Evolutionary conservation across 192 early-diverging fungal genomes (phyloP).

Genomic region (Spizellomyces sp.): DNA sequence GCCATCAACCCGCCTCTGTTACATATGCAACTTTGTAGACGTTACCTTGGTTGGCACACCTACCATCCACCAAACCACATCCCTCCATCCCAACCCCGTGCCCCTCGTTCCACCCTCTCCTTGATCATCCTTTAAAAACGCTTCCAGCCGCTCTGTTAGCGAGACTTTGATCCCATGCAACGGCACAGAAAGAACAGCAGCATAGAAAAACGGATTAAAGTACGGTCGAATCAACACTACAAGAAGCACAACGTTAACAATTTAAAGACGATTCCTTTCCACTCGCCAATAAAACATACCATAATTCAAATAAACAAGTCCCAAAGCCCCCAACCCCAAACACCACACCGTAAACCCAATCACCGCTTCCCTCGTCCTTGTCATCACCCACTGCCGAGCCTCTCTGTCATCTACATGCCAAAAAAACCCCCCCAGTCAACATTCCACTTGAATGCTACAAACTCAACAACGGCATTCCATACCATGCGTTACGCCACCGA

Average conservation of each 20-base stretch:
- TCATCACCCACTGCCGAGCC: too few relatives aligned
- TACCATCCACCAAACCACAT: not conserved
- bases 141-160: not conserved
- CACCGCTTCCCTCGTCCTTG: not conserved
- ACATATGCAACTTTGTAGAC: too few relatives aligned
- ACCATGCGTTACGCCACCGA: too few relatives aligned
- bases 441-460: too few relatives aligned
- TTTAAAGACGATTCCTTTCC: not conserved
- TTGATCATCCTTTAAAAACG: too few relatives aligned
- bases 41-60: not conserved
- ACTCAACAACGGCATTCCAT: too few relatives aligned
- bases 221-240: not conserved
- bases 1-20: too few relatives aligned
- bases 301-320: slow-evolving; percentile 1
- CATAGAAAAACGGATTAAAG: not conserved
- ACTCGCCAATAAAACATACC: not conserved
- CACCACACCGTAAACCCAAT: not conserved
- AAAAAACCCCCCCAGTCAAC: too few relatives aligned
- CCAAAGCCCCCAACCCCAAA: not conserved
- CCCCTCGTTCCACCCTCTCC: too few relatives aligned
- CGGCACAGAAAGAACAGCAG: not conserved
- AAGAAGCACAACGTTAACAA: not conserved
- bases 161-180: not conserved
- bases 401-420: too few relatives aligned
- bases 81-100: not conserved